Conservation (phyloP, 2,329 filamentous ascomycete genomes). For the Aplosporella prunicola region DNA sequence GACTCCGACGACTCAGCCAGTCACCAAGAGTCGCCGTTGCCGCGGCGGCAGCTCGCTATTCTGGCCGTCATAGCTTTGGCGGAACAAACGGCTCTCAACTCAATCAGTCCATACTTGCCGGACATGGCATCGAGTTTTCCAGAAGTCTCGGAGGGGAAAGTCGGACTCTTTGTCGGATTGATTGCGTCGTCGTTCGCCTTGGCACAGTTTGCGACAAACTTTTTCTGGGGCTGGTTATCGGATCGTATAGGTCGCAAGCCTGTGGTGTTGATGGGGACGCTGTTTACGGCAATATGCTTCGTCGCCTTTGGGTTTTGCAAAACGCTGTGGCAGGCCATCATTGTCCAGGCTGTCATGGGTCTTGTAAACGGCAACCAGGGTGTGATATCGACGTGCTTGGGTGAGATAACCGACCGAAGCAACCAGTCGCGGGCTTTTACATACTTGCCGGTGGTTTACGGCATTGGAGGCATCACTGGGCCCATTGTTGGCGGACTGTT, state of each 20-base stretch:
- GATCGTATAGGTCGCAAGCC: conserved; percentile 74
- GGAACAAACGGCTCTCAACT: conserved; percentile 95
- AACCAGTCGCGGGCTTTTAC: conserved; percentile 93
- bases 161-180: conserved; percentile 80
- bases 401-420: conserved; percentile 87
- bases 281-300: conserved; percentile 75
- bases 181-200: conserved; percentile 87
- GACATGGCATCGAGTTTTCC: conserved; percentile 84
- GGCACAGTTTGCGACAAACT: conserved; percentile 86
- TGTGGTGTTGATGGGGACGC: conserved; percentile 70
- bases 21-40: conserved; percentile 61
- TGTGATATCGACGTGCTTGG: conserved; percentile 84
- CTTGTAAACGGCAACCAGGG: conserved; percentile 91
- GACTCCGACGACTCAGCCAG: conserved; percentile 28
- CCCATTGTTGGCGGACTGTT: conserved; percentile 83
- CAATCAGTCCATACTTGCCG: conserved; percentile 88
- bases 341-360: conserved; percentile 85
- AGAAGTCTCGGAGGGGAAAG: conserved; percentile 59
- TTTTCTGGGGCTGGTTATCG: conserved; percentile 79
- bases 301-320: conserved; percentile 77
- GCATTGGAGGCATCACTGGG: conserved; percentile 84
- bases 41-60: conserved; percentile 70
- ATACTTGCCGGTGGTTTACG: conserved; percentile 93
- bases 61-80: conserved; percentile 81
- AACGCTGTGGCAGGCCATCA: conserved; percentile 71